Conservation (phyloP, 805 yeast species). For the Candida pseudofarinosa region DNA sequence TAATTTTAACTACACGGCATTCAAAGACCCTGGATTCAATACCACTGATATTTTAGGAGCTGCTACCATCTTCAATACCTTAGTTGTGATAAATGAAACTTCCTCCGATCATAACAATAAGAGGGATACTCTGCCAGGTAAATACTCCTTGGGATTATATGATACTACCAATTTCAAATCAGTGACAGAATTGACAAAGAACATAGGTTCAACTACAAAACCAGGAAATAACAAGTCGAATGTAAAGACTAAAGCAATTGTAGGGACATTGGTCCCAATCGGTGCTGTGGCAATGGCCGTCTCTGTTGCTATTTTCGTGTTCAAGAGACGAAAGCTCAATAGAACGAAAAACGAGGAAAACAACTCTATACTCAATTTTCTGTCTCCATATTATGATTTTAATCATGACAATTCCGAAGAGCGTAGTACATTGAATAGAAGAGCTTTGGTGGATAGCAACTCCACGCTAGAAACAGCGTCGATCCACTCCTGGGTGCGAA, state of each 20-base stretch:
- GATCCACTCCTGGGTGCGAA: slow-evolving; percentile 50
- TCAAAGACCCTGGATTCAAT: slow-evolving; percentile 9
- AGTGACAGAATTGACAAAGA: slow-evolving; percentile 20
- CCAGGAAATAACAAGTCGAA: neutral
- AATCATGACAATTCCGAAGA: slow-evolving; percentile 7
- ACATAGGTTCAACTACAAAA: neutral
- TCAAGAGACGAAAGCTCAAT: slow-evolving; percentile 16
- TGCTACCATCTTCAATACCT: slow-evolving; percentile 47
- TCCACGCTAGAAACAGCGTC: slow-evolving; percentile 45
- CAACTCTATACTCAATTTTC: slow-evolving; percentile 22
- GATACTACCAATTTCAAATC: slow-evolving; percentile 33
- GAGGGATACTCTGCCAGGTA: slow-evolving; percentile 12
- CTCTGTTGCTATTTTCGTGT: slow-evolving; percentile 11
- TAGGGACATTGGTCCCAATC: slow-evolving; percentile 38
- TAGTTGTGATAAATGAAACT: slow-evolving; percentile 38
- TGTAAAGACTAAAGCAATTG: slow-evolving; percentile 23
- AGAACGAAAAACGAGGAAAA: slow-evolving; percentile 15
- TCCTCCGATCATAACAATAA: slow-evolving; percentile 10
- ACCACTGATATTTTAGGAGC: slow-evolving; percentile 43
- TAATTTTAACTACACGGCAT: slow-evolving; percentile 37
- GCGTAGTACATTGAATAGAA: slow-evolving; percentile 3
- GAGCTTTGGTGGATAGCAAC: slow-evolving; percentile 22
- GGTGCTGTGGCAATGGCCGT: slow-evolving; percentile 17
- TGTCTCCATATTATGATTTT: slow-evolving; percentile 27
- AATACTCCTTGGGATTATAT: slow-evolving; percentile 38